Evolutionary conservation across 805 yeast species (phyloP), one percentile per base, ranked within the genome.

Genomic region (Yamadazyma olivae): DNA sequence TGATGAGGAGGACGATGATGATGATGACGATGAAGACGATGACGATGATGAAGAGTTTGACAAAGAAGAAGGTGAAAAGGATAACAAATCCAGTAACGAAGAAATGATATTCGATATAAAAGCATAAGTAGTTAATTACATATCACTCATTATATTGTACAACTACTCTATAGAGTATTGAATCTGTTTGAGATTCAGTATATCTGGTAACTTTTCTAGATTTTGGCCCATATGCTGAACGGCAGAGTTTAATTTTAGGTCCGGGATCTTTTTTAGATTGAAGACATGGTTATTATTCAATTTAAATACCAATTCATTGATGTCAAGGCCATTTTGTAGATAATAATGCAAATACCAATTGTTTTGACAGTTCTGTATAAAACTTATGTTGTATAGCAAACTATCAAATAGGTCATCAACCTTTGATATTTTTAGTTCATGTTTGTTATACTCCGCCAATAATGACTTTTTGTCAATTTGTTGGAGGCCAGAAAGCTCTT

Each of bases 321-420:
- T 36, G 34, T 57, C 59, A 12, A 38, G 43, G 24, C 41, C 49
- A n/a, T 46, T 25, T 17, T 32, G 27, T 18, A 59, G 27, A 34
- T 31, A 45, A 4, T 47, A 27, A 10, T 39, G 6, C 22, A 59
- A 35, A 17, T 35, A 36, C 6, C 36, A 23, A 33, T 49, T 51
- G 34, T 60, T 60, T 15, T 43, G 32, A 19, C 46, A 39, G 19
- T 57, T 50, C 14, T 41, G 39, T n/a, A 49, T 41, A 5, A 54
- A 45, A 10, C 59, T 57, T 6, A 60, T 38, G 36, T 53, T 61
- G 40, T 67, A 67, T 21, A 67, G 47, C 17, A 64, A 47, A 14
- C 64, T 54, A 41, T 67, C 74, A n/a, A 64, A 51, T 44, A 67
- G 53, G 46, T 67, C 74, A 39, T 67, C 74, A 13, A 56, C 38